Base-by-base conservation (phyloP, 306 rosid species). In the Morella rubra region DNA sequence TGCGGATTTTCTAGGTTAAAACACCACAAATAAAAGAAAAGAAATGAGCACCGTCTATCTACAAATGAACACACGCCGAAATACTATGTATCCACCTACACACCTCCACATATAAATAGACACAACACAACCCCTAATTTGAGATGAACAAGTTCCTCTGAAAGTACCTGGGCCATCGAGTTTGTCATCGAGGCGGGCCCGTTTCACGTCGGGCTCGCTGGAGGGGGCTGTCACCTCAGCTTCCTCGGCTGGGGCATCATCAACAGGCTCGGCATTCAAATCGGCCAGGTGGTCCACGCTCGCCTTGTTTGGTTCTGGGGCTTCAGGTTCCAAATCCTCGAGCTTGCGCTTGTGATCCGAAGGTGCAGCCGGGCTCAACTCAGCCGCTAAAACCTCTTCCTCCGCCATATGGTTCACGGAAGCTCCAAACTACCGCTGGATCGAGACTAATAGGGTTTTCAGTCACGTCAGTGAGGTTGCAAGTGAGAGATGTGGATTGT, bases 281-380 rank as follows among this genome's bases (percentile, higher is more conserved):
- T 87, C 79, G 7, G 52, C 79, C 5, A 68, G 60, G 46, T 76
- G 86, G 53, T 79, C 79, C 12, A 71, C 44, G 79, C 15, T 75
- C 24, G 62, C 84, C 46, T 81, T 82, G 56, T 80, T 58, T 24
- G 76, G 69, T 59, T 80, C 79, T 2, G 81, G 83, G 44, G 86
- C 81, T 76, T 84, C 87, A 0, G 86, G 82, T 56, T 90, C 89
- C 69, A 92, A 86, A 85, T 96, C 98, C 75, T 90, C 93, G 27
- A 88, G 89, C 84, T 92, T 96, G 70, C 99, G 93, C 76, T 92
- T 96, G 89, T 84, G 74, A 75, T 92, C 98, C 47, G 90, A 83
- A 12, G 89, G 87, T 49, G 75, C 79, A 22, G 9, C 22, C 27
- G 93, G 89, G 74, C 82, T 94, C 5, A 77, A 77, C 44, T 76